These are phyloP conservation scores for Juncus inflexus DNA, from an alignment of 176 grass and related monocot species.

Conservation along the genomic window DNA sequence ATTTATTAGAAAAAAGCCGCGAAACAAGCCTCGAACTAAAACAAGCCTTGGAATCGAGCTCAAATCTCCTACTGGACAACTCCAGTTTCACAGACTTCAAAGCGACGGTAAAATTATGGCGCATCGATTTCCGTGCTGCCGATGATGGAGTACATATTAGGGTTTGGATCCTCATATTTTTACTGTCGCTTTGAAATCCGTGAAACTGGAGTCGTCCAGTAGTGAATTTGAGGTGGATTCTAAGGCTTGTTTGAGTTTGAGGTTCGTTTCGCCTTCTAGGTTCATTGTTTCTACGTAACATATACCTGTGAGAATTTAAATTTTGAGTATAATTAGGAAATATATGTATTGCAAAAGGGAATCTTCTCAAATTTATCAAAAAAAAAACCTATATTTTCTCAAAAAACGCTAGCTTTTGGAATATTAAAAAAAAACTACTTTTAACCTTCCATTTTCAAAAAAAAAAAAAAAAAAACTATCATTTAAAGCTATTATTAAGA, in stretches of 20 bases:
- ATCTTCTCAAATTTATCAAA: no score
- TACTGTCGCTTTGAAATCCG: conserved; percentile 47
- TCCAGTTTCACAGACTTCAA: conserved; percentile 43
- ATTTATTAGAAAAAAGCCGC: conserved; percentile 12
- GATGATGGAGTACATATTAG: conserved; percentile 85
- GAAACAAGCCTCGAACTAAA: conserved; percentile 99
- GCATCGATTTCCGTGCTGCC: conserved; percentile 68
- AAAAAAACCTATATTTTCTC: no score
- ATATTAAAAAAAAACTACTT: no score
- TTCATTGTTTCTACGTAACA: conserved; percentile 99
- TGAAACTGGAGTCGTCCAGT: conserved; percentile 49
- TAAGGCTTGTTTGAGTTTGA: conserved; percentile 91
- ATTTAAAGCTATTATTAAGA: no score
- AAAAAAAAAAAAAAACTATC: no score
- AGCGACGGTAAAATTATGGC: conserved; percentile 51
- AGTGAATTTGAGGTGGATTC: conserved; percentile 57
- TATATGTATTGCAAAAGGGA: no score
- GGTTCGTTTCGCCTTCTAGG: conserved; percentile 96
- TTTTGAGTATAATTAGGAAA: no score
- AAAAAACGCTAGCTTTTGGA: no score
- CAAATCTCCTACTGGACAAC: conserved; percentile 49
- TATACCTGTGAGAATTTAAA: conserved; percentile 6
- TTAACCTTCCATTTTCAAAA: no score
- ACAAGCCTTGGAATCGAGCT: conserved; percentile 72
- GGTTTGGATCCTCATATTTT: conserved; percentile 97